Evolutionary conservation across 257 asterid species (phyloP).

Genomic region (Solanum piurae): DNA sequence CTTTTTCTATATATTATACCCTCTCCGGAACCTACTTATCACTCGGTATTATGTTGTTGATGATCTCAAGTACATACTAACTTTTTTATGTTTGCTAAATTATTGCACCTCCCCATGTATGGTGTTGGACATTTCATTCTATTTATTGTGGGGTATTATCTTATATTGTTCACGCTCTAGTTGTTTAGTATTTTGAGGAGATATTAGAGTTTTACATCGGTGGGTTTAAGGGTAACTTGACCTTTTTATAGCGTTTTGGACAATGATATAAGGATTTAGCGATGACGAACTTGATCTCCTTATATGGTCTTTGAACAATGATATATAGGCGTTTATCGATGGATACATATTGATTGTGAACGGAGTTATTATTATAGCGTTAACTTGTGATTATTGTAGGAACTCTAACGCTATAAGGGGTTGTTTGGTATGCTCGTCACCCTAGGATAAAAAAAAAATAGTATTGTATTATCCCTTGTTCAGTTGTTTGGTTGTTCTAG

Average conservation of each 20-base stretch:
- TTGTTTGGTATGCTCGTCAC: not conserved
- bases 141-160: too few relatives aligned
- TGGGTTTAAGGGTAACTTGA: too few relatives aligned
- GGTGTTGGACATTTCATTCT: too few relatives aligned
- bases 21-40: not conserved
- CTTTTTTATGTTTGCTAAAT: not conserved
- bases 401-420: not conserved
- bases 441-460: not conserved
- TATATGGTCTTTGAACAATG: not conserved
- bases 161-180: too few relatives aligned
- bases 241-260: too few relatives aligned
- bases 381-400: too few relatives aligned
- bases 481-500: not conserved
- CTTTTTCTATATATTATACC: not conserved
- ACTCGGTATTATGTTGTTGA: not conserved
- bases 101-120: not conserved
- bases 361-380: too few relatives aligned
- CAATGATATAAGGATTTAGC: too few relatives aligned
- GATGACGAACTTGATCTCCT: not conserved
- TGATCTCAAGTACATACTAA: not conserved
- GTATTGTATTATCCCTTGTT: not conserved
- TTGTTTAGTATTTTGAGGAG: too few relatives aligned
- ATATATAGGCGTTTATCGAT: too few relatives aligned
- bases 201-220: too few relatives aligned
- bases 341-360: too few relatives aligned